phyloP scores from a whole-genome alignment of 345 rosid genomes.

The Garcia nutans region DNA sequence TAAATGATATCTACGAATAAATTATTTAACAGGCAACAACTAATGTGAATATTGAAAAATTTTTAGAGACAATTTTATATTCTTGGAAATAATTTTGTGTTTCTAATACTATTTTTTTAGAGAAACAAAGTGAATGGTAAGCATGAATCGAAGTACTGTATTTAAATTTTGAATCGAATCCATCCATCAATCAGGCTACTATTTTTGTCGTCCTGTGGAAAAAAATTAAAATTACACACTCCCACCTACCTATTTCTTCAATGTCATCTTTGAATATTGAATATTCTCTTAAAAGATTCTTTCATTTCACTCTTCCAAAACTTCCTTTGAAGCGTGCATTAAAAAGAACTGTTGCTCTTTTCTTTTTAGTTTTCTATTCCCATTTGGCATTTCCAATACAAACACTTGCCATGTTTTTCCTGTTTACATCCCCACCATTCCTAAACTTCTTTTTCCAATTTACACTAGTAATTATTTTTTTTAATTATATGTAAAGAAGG shows the following conservation, averaged over 20 bases:
- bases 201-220: not conserved
- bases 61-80: too few species aligned
- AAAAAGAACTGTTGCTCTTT: not conserved
- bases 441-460: too few species aligned
- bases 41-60: too few species aligned
- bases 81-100: too few species aligned
- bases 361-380: not conserved
- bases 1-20: too few species aligned
- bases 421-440: not conserved
- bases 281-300: not conserved
- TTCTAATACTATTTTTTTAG: too few species aligned
- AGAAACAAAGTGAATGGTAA: not conserved
- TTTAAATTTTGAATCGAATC: not conserved
- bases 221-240: not conserved
- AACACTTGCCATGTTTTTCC: not conserved
- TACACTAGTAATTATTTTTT: too few species aligned
- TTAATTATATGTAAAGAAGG: too few species aligned
- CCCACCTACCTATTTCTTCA: too few species aligned
- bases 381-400: slow-evolving; percentile 8
- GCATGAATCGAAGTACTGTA: not conserved
- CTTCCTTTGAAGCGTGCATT: slow-evolving; percentile 1
- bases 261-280: too few species aligned
- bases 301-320: not conserved
- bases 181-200: too few species aligned
- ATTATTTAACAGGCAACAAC: too few species aligned